These are phyloP conservation scores for Ammopiptanthus mongolicus DNA, from an alignment of 306 rosid species.

Conservation along the genomic window DNA sequence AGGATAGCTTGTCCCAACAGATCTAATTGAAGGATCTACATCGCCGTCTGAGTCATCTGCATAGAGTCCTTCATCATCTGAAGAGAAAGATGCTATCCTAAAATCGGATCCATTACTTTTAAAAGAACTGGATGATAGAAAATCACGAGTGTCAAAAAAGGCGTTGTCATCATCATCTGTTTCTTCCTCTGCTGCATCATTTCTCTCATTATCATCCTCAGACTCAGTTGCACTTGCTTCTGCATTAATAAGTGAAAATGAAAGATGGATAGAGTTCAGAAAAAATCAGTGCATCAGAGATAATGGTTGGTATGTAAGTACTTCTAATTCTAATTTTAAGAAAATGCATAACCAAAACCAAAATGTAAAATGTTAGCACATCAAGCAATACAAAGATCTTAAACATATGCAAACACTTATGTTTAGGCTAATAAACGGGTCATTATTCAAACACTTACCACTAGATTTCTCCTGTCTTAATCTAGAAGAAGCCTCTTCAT, in stretches of 20 bases:
- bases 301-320: background rate
- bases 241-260: constrained; percentile 24
- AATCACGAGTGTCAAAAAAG: constrained; percentile 91
- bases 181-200: constrained; percentile 91
- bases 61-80: constrained; percentile 67
- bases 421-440: background rate
- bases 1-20: constrained; percentile 62
- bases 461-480: constrained; percentile 68
- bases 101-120: constrained; percentile 80
- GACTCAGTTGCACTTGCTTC: constrained; percentile 82
- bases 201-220: constrained; percentile 87
- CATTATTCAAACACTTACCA: constrained; percentile 42
- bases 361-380: background rate
- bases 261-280: background rate
- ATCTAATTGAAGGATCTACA: constrained; percentile 55
- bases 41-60: constrained; percentile 64
- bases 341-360: background rate
- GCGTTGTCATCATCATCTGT: constrained; percentile 85
- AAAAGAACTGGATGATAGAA: constrained; percentile 83
- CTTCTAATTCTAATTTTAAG: constrained; percentile 1
- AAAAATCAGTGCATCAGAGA: background rate
- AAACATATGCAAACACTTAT: background rate
- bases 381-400: constrained; percentile 2
- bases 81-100: constrained; percentile 73
- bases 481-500: constrained; percentile 48